A percentile compares a stretch with the other conserved stretches of the same genome.
phyloP scores from a whole-genome alignment of 2,329 filamentous ascomycete species.

The Ascochyta fabae region DNA sequence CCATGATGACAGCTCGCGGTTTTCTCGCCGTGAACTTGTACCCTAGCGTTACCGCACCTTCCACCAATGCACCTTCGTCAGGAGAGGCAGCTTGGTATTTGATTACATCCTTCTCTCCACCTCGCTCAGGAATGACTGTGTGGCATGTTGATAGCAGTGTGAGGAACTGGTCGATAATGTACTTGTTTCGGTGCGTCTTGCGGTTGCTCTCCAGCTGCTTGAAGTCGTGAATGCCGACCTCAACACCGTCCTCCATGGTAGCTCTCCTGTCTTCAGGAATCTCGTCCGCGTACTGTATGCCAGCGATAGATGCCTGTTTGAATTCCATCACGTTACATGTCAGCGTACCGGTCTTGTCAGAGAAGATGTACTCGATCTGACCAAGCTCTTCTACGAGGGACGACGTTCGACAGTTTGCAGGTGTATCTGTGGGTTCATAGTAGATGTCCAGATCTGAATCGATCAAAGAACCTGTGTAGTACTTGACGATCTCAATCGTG shows the following conservation, averaged over 20 bases:
- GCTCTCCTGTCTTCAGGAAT: constrained; percentile 89
- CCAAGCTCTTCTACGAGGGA: constrained; percentile 96
- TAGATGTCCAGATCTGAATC: constrained; percentile 98
- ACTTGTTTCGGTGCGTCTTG: constrained; percentile 62
- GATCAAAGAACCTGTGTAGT: constrained; percentile 96
- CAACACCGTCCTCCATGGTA: constrained; percentile 76
- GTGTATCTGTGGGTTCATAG: constrained; percentile 92
- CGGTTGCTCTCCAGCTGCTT: constrained; percentile 75
- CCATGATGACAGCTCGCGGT: constrained; percentile 84
- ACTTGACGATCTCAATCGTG: constrained; percentile 96
- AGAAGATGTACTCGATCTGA: constrained; percentile 98
- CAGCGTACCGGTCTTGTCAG: constrained; percentile 94
- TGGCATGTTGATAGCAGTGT: constrained; percentile 88
- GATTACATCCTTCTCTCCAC: constrained; percentile 80
- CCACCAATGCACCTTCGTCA: constrained; percentile 94
- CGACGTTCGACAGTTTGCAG: constrained; percentile 93
- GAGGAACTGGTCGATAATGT: constrained; percentile 83
- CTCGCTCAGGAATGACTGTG: constrained; percentile 92
- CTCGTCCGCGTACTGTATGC: constrained; percentile 91
- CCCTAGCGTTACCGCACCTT: constrained; percentile 83
- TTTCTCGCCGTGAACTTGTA: constrained; percentile 92
- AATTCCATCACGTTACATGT: constrained; percentile 99
- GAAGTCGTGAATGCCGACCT: constrained; percentile 85
- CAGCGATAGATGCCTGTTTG: constrained; percentile 89
- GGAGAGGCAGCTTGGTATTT: constrained; percentile 98